These are phyloP conservation scores for Forsythia suspensa DNA, from an alignment of 257 asterid genomes.

Conservation along the genomic window DNA sequence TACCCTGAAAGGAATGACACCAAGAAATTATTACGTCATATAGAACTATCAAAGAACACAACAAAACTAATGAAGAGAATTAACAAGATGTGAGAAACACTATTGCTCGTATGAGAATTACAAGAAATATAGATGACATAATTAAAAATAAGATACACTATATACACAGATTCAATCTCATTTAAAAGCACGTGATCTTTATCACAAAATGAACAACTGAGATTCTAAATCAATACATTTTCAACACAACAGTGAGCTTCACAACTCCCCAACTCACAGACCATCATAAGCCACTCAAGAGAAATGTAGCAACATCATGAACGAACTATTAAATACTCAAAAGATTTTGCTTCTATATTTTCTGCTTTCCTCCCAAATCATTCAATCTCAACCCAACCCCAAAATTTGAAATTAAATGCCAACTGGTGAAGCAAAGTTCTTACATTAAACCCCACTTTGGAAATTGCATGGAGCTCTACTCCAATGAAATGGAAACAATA, in stretches of 20 bases:
- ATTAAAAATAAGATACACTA: neutral
- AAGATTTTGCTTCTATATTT: neutral
- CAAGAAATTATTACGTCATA: slow-evolving; percentile 16
- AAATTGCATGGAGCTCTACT: neutral
- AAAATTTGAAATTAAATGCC: neutral
- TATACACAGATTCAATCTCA: neutral
- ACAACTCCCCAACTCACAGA: neutral
- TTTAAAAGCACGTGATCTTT: neutral
- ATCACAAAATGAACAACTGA: neutral
- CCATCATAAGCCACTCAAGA: too few species aligned
- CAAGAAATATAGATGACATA: neutral
- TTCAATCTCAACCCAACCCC: neutral
- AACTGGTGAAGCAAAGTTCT: neutral
- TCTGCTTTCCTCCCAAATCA: neutral
- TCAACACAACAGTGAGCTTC: slow-evolving; percentile 4
- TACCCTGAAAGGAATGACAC: slow-evolving; percentile 37
- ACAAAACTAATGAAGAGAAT: neutral
- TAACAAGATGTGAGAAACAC: neutral
- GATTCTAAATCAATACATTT: neutral
- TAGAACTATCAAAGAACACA: neutral
- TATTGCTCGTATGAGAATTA: neutral
- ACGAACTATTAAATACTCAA: too few species aligned
- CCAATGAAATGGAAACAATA: slow-evolving; percentile 10
- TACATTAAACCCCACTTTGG: neutral
- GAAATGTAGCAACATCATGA: too few species aligned